Evolutionary conservation across 176 grass and related monocot species (phyloP), one percentile per base, ranked within the genome.

Genomic region (Paspalum vaginatum): DNA sequence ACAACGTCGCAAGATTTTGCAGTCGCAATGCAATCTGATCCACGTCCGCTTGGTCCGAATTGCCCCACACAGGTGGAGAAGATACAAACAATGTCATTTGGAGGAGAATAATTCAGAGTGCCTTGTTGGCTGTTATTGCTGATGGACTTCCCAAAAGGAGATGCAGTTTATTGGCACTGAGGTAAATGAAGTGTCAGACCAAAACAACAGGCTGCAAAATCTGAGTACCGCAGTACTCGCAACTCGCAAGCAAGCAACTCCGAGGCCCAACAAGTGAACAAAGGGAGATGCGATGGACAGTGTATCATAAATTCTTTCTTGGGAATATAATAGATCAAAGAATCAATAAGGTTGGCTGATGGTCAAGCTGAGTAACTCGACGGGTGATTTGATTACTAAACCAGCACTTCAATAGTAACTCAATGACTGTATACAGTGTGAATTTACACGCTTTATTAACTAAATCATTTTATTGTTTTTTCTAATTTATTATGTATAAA

Each of bases 31-130:
- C 81, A 88, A 81, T 85, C 73, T 53, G 67, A 88, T 73, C 84
- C 89, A 79, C 70, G 61, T 65, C 86, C 90, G 47, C 89, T 95
- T 77, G 93, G 93, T 74, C 57, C 57, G 49, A 75, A 93, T 75
- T 83, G 93, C 65, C 75, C 89, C 70, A 51, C 78, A 72, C 89
- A 84, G 22, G 59, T 88, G 0, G 90, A 92, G 76, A 93, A 97
- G 68, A 86, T 90, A 64, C 84, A 80, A 26, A 20, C 77, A 58
- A 67, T 49, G 69, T 50, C 77, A 5, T 65, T 74, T 74, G 77
- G 69, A 68, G 77, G 77, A 49, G 77, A 86, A 38, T 86, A 61
- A 74, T 13, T 32, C 12, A 13, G 13, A 49, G 47, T 47, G 7
- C 32, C 1, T 32, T 32, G 32, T 32, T 32, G 9, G 9, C 25